Base-by-base conservation (phyloP, 768 basidiomycete species). In the Lyophyllum atratum region DNA sequence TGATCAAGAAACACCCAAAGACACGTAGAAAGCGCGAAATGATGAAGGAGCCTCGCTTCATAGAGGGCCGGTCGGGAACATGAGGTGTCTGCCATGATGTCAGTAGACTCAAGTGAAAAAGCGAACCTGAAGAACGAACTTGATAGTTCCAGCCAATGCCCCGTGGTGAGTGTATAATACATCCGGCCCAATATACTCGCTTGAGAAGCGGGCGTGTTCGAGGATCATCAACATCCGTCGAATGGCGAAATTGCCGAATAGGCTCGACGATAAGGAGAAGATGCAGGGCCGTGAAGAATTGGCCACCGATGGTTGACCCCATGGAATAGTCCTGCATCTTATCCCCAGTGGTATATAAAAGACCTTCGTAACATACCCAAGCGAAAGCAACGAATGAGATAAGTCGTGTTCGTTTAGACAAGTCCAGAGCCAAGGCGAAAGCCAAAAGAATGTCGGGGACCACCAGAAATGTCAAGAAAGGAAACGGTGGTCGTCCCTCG, bases 101-200 rank as follows among this genome's bases (percentile, higher is more conserved):
- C 21, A 57, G 45, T 4, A 40, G 33, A 17, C 52, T 31, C 34
- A 55, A 15, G 17, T 31, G 11, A 29, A 14, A 8, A 21, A 24
- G 17, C 55, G 43, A 17, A 22, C 42, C 14, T 5, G 14, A 40
- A 29, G 39, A 52, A 56, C 51, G 14, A 24, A 65, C 64, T 48
- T 64, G 52, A 33, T 60, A 60, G 48, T 62, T 64, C 61, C 60
- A 67, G 31, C 66, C 57, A 37, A 67, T 52, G 9, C 62, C 60
- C 49, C 67, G 62, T 8, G 55, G 59, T 19, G 54, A 61, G 24
- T 47, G 43, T 22, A 55, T 49, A 15, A 65, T 44, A 48, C 56
- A 54, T 25, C 31, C 43, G 3, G 64, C 39, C 66, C 66, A 68
- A 24, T 53, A 50, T 15, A 62, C 14, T 28, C 64, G 59, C 34